phyloP scores from a whole-genome alignment of 2,329 filamentous ascomycete species.

The Nemania sp. region DNA sequence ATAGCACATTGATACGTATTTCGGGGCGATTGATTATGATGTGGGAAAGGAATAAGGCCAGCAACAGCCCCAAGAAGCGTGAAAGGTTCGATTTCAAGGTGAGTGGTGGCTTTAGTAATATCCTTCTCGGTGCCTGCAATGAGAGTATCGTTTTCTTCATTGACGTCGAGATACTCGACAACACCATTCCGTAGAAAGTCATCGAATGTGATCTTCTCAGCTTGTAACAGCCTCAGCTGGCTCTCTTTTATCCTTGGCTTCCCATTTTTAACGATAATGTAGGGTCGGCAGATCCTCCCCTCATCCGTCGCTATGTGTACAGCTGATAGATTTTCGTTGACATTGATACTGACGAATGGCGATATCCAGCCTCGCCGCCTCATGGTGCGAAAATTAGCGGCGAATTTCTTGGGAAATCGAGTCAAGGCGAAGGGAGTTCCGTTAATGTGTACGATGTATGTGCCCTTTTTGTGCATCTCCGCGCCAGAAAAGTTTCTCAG shows the following conservation, averaged over 20 bases:
- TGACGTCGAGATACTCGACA: slow-evolving; percentile 96
- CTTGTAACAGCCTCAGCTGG: slow-evolving; percentile 84
- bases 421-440: slow-evolving; percentile 93
- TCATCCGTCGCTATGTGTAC: slow-evolving; percentile 98
- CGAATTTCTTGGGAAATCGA: slow-evolving; percentile 85
- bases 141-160: slow-evolving; percentile 96
- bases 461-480: slow-evolving; percentile 85
- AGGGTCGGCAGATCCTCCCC: slow-evolving; percentile 92
- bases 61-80: slow-evolving; percentile 96
- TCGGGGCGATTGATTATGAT: slow-evolving; percentile 98
- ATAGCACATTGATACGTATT: slow-evolving; percentile 99
- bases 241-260: slow-evolving; percentile 82
- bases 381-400: slow-evolving; percentile 85
- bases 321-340: slow-evolving; percentile 91
- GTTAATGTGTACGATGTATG: slow-evolving; percentile 94
- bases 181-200: slow-evolving; percentile 91
- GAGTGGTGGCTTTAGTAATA: slow-evolving; percentile 85
- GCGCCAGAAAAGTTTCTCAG: slow-evolving; percentile 78
- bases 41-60: slow-evolving; percentile 95
- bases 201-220: slow-evolving; percentile 89
- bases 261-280: slow-evolving; percentile 93
- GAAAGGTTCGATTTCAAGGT: slow-evolving; percentile 98
- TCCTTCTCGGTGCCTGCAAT: slow-evolving; percentile 91
- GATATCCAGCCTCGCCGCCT: slow-evolving; percentile 92
- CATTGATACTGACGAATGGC: slow-evolving; percentile 95